phyloP scores from a whole-genome alignment of 495 filamentous ascomycete genomes.

The Penicillium goetzii region DNA sequence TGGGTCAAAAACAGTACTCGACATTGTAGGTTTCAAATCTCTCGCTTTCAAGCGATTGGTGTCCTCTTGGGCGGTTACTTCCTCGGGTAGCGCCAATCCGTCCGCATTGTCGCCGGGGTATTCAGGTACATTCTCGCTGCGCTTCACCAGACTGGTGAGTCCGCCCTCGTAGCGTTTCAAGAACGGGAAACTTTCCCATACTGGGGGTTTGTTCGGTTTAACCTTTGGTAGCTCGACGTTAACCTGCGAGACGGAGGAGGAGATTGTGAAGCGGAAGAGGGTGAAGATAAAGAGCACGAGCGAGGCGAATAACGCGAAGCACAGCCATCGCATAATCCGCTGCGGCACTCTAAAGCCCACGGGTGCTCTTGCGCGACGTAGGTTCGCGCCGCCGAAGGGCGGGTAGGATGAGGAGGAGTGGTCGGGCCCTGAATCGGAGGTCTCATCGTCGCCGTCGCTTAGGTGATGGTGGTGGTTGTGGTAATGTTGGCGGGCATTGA shows the following conservation, averaged over 20 bases:
- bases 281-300: conserved; percentile 73
- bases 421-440: conserved; percentile 31
- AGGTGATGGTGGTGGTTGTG: conserved; percentile 24
- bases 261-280: conserved; percentile 68
- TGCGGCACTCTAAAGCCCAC: conserved; percentile 59
- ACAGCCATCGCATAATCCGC: conserved; percentile 70
- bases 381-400: conserved; percentile 55
- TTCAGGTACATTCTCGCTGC: conserved; percentile 68
- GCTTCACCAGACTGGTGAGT: conserved; percentile 64
- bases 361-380: conserved; percentile 41
- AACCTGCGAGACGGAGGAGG: conserved; percentile 63
- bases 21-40: conserved; percentile 35
- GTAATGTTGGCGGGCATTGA: conserved; percentile 27
- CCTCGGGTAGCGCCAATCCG: conserved; percentile 27
- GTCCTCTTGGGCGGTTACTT: conserved; percentile 21
- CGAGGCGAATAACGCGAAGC: conserved; percentile 65
- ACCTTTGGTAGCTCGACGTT: conserved; percentile 55
- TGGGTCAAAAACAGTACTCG: conserved; percentile 66
- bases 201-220: conserved; percentile 60
- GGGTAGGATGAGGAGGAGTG: conserved; percentile 51
- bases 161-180: conserved; percentile 85
- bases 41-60: conserved; percentile 29
- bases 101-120: conserved; percentile 63
- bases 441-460: conserved; percentile 35
- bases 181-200: conserved; percentile 83